Conservation (phyloP, 345 rosid species). For the Odontarrhena argentea region DNA sequence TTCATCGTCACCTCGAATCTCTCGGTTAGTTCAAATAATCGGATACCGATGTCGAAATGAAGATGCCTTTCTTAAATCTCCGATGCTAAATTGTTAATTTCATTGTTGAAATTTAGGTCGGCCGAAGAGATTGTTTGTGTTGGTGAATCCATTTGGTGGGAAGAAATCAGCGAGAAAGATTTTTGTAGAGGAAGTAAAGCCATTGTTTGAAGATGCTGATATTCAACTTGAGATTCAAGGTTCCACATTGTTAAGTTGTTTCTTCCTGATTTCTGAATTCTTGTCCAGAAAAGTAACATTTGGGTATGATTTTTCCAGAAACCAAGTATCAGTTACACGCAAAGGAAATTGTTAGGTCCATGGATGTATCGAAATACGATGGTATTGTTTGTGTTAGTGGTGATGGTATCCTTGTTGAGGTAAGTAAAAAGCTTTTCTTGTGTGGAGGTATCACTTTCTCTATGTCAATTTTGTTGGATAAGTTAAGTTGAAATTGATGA, state of each 20-base stretch:
- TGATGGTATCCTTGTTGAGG: constrained; percentile 96
- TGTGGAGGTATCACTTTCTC: constrained; percentile 24
- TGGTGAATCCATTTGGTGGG: constrained; percentile 93
- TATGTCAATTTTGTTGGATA: not conserved
- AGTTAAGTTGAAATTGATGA: constrained; percentile 9
- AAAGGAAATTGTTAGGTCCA: constrained; percentile 59
- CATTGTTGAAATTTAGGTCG: constrained; percentile 47
- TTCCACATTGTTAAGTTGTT: not conserved
- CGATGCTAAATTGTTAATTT: constrained; percentile 8
- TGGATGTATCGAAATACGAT: constrained; percentile 69
- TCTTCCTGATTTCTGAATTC: constrained; percentile 1
- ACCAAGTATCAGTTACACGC: constrained; percentile 79
- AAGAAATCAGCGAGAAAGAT: constrained; percentile 68
- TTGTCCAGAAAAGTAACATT: not conserved
- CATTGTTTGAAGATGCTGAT: constrained; percentile 76
- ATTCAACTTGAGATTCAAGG: constrained; percentile 73
- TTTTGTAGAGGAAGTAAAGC: constrained; percentile 68
- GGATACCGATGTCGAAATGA: not conserved
- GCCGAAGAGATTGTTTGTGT: constrained; percentile 69
- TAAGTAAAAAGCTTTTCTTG: constrained; percentile 36
- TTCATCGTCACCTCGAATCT: constrained; percentile 58
- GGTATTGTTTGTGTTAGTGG: constrained; percentile 97
- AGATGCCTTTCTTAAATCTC: not conserved
- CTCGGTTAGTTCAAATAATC: constrained; percentile 49
- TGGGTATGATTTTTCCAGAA: constrained; percentile 45